Conservation (phyloP, 2,329 filamentous ascomycete genomes). For the Fusarium xyrophilum region DNA sequence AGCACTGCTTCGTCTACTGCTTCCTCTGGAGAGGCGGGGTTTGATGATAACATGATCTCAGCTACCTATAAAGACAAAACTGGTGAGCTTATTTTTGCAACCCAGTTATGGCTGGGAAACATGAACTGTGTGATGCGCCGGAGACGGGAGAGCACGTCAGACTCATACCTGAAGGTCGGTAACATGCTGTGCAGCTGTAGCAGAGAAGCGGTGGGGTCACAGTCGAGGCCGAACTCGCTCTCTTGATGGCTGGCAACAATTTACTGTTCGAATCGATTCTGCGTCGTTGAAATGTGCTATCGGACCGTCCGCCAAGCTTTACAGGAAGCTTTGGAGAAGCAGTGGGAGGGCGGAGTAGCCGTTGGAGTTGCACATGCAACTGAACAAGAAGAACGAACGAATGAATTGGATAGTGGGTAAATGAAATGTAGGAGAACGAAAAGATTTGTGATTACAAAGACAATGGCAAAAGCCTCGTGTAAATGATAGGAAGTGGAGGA, state of each 20-base stretch:
- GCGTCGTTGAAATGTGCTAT: slow-evolving; percentile 1
- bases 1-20: slow-evolving; percentile 34
- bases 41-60: slow-evolving; percentile 42
- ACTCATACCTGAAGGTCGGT: slow-evolving; percentile 37
- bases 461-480: neutral
- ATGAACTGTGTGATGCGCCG: neutral
- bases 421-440: neutral
- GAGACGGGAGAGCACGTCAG: neutral
- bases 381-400: slow-evolving; percentile 5
- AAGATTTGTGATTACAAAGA: slow-evolving; percentile 3
- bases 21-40: slow-evolving; percentile 38
- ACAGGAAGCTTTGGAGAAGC: slow-evolving; percentile 17
- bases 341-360: slow-evolving; percentile 22
- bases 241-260: slow-evolving; percentile 2
- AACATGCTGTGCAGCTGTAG: slow-evolving; percentile 40
- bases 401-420: neutral
- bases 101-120: neutral
- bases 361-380: slow-evolving; percentile 31
- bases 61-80: slow-evolving; percentile 27
- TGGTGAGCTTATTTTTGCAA: slow-evolving; percentile 25
- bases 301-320: slow-evolving; percentile 18
- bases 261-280: neutral
- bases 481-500: slow-evolving; percentile 8
- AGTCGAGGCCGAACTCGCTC: slow-evolving; percentile 4
- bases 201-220: slow-evolving; percentile 14